A percentile compares a stretch with the other conserved stretches of the same genome.
Evolutionary conservation across 208 protist species (phyloP).

Genomic region (Phytomonas sp.): DNA sequence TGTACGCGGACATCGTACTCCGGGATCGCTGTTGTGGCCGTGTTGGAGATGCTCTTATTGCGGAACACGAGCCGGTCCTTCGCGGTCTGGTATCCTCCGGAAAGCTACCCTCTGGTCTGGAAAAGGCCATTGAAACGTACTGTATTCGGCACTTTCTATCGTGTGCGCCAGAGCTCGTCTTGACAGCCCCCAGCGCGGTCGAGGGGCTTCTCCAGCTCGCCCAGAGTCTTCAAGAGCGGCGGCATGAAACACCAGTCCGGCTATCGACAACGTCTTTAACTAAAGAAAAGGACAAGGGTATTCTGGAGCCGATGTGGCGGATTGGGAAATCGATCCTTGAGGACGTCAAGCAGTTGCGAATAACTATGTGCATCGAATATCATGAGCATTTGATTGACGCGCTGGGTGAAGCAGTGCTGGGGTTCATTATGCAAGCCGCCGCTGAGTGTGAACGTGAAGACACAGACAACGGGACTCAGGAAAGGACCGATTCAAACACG

Average conservation of each 20-base stretch:
- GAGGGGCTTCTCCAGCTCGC: conserved; percentile 28
- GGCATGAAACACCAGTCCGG: neutral
- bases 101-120: conserved; percentile 19
- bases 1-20: conserved; percentile 48
- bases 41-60: conserved; percentile 34
- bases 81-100: conserved; percentile 14
- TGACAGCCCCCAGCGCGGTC: conserved; percentile 17
- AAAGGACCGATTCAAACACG: neutral
- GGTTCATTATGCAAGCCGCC: conserved; percentile 25
- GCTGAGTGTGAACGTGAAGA: conserved; percentile 12
- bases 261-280: neutral
- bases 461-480: conserved; percentile 8
- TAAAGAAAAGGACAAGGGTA: neutral
- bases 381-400: conserved; percentile 23
- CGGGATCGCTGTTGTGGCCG: conserved; percentile 28
- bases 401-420: conserved; percentile 34
- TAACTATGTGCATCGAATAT: conserved; percentile 4
- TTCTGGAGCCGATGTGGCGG: neutral
- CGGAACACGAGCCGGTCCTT: conserved; percentile 24
- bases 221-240: conserved; percentile 10
- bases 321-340: conserved; percentile 1
- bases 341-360: neutral
- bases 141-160: conserved; percentile 37
- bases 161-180: conserved; percentile 31
- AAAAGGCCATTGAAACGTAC: conserved; percentile 45